phyloP scores from a whole-genome alignment of 176 grass and related monocot genomes.

The Bolboschoenus planiculmis region DNA sequence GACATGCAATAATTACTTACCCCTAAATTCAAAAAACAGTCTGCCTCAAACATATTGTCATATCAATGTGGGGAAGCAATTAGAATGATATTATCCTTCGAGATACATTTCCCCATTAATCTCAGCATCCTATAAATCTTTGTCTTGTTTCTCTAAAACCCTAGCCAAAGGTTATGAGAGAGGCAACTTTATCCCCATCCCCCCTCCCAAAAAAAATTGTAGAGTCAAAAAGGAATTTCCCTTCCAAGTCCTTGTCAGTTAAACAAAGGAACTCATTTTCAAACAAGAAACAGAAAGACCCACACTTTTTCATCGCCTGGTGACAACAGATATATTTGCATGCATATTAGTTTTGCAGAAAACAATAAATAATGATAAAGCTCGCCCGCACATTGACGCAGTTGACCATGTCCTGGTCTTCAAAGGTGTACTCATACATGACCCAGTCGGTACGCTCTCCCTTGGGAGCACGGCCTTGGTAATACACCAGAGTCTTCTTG shows the following conservation, averaged over 20 bases:
- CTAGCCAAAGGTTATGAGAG: background rate
- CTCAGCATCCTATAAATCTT: background rate
- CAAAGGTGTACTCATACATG: slow-evolving; percentile 84
- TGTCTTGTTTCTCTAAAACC: background rate
- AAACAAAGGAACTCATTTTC: background rate
- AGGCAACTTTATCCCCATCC: background rate
- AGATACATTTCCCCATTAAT: background rate
- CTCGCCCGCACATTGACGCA: slow-evolving; percentile 24
- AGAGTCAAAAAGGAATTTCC: background rate
- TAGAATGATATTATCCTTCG: background rate
- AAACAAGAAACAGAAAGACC: background rate
- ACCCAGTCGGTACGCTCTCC: slow-evolving; percentile 85
- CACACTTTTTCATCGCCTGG: background rate
- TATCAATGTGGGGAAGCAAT: background rate
- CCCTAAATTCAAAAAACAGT: background rate
- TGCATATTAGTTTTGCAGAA: background rate
- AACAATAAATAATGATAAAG: background rate
- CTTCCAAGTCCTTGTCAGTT: background rate
- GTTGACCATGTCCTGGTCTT: slow-evolving; percentile 37
- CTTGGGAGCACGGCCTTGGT: slow-evolving; percentile 73
- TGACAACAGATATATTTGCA: background rate
- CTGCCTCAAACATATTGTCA: background rate
- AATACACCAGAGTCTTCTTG: slow-evolving; percentile 88
- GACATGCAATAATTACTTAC: background rate
- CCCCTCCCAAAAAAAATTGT: background rate